Conservation (phyloP, 495 filamentous ascomycete species). For the Rhypophila decipiens region DNA sequence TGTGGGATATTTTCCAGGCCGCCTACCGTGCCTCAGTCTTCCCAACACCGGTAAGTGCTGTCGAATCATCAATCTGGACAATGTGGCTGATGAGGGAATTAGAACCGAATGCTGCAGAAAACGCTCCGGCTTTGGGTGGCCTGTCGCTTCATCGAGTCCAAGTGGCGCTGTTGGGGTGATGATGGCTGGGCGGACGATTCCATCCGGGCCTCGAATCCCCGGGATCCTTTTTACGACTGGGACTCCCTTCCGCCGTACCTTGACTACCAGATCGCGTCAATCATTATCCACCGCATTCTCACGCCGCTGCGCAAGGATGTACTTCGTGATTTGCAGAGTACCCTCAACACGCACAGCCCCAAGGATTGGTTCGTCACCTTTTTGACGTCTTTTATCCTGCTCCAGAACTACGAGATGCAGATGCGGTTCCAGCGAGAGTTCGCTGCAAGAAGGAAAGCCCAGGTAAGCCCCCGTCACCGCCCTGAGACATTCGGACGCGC, state of each 20-base stretch:
- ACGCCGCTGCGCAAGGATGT: slow-evolving; percentile 23
- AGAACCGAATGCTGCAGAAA: slow-evolving; percentile 31
- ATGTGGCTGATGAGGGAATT: not conserved
- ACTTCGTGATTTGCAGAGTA: slow-evolving; percentile 23
- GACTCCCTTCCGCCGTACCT: slow-evolving; percentile 30
- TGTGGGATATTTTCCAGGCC: slow-evolving; percentile 31
- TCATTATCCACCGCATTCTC: slow-evolving; percentile 33
- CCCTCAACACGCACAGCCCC: slow-evolving; percentile 27
- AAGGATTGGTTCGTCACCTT: slow-evolving; percentile 32
- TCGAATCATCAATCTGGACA: not conserved
- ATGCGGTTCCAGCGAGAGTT: slow-evolving; percentile 29
- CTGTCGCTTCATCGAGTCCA: slow-evolving; percentile 32
- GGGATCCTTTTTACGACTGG: slow-evolving; percentile 25
- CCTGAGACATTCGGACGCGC: not conserved
- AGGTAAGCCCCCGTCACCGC: slow-evolving; percentile 9
- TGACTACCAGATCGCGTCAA: slow-evolving; percentile 33
- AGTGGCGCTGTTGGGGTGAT: slow-evolving; percentile 30
- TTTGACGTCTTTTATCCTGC: slow-evolving; percentile 28
- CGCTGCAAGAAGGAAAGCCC: slow-evolving; percentile 16
- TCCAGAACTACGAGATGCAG: slow-evolving; percentile 37
- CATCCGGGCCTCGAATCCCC: slow-evolving; percentile 18
- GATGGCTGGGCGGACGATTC: slow-evolving; percentile 17
- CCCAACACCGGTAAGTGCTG: slow-evolving; percentile 21
- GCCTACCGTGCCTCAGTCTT: slow-evolving; percentile 27
- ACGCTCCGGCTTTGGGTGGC: slow-evolving; percentile 32